phyloP scores from a whole-genome alignment of 805 yeast species.

The Yarrowia hollandica region DNA sequence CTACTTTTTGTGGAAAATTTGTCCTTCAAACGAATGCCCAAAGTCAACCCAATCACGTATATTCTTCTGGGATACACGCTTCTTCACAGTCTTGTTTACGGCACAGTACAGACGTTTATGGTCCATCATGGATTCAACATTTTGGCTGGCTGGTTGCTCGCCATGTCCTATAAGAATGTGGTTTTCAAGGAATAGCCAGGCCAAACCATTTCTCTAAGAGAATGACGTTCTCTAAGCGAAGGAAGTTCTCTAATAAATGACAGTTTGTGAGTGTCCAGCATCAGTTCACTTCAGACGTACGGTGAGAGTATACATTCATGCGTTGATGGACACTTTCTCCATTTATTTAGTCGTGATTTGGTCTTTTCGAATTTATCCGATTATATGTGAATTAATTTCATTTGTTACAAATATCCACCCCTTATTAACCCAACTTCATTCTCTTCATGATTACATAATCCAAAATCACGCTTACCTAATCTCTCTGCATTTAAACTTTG shows the following conservation, averaged over 20 bases:
- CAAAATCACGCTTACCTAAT: neutral
- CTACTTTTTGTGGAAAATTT: slow-evolving; percentile 58
- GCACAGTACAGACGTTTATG: slow-evolving; percentile 79
- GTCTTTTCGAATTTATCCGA: no score
- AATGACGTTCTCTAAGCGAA: no score
- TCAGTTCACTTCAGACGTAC: no score
- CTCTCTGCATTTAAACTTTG: neutral
- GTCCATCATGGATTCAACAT: slow-evolving; percentile 73
- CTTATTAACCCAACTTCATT: no score
- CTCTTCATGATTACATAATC: no score
- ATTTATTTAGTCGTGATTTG: no score
- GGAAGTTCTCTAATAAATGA: no score
- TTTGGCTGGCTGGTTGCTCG: slow-evolving; percentile 40
- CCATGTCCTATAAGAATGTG: neutral
- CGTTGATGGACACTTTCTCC: no score
- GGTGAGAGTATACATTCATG: no score
- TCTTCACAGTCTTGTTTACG: slow-evolving; percentile 66
- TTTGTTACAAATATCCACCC: no score
- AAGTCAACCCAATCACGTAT: slow-evolving; percentile 36
- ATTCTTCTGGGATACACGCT: slow-evolving; percentile 52
- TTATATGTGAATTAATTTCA: no score
- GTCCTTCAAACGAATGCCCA: slow-evolving; percentile 48
- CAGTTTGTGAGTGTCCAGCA: no score
- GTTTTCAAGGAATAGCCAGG: neutral
- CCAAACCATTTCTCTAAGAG: neutral